phyloP scores from a whole-genome alignment of 2,329 filamentous ascomycete species.

The Pestalotiopsis sp. region DNA sequence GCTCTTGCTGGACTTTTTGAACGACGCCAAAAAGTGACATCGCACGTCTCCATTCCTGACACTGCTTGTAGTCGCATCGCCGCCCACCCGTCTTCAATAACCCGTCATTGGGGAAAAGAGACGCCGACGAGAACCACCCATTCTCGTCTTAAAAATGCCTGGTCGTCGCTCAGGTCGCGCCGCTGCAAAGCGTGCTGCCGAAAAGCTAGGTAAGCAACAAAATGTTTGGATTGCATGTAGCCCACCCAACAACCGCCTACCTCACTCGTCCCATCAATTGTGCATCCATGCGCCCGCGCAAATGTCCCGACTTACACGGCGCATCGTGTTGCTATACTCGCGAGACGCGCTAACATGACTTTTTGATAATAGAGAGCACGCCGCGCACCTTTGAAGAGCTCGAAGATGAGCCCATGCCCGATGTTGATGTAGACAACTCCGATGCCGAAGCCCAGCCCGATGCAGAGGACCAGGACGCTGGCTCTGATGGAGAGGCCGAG shows the following conservation, averaged over 20 bases:
- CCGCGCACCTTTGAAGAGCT: slow-evolving; percentile 13
- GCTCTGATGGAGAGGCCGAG: slow-evolving; percentile 35
- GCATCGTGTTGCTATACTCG: background rate
- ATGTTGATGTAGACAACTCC: slow-evolving; percentile 40
- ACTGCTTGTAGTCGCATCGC: background rate
- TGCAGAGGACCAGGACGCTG: slow-evolving; percentile 27
- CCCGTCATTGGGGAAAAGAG: background rate
- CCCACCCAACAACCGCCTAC: background rate
- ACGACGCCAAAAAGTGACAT: slow-evolving; percentile 7
- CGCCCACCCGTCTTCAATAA: background rate
- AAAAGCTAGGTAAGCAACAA: slow-evolving; percentile 14
- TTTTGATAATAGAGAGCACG: slow-evolving; percentile 8
- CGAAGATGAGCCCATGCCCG: slow-evolving; percentile 43
- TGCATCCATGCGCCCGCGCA: background rate
- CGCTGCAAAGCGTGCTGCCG: slow-evolving; percentile 14
- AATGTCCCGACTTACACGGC: background rate
- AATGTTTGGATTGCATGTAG: background rate
- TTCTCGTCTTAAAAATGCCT: background rate
- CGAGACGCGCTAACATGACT: background rate
- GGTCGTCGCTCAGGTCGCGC: slow-evolving; percentile 16
- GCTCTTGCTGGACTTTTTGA: background rate
- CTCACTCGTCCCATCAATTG: background rate
- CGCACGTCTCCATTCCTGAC: background rate
- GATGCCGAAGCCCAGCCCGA: slow-evolving; percentile 29
- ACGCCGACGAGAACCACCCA: background rate